Evolutionary conservation across 352 stramenopile species (phyloP), one percentile per base, ranked within the genome.

Genomic region (Pythium rhizo-oryzae): DNA sequence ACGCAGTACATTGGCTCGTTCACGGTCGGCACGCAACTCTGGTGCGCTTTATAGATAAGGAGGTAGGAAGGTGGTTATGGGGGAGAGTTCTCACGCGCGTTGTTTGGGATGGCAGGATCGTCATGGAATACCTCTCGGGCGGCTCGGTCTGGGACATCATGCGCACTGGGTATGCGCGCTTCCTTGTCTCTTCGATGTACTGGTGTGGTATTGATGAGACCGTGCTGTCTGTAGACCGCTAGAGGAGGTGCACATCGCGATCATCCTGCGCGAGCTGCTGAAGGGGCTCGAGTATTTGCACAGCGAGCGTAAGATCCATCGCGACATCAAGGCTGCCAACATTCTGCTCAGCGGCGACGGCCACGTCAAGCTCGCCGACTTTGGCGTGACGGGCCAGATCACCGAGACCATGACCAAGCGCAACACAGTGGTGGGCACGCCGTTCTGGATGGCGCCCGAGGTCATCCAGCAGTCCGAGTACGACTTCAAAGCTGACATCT

Each of bases 51-150:
- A 33, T 6, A 33, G 2, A 33, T 33, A 33, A 7, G 28, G 28
- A 6, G 28, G 6, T 7, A 33, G 28, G 8, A 54, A 6, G 0
- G 21, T 12, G 8, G 18, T 16, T 28, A 37, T 0, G 12, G 24
- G 24, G 4, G 50, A 15, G 11, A 25, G 51, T 16, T 6, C 25
- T 57, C 25, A 57, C 51, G 51, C 24, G 8, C 23, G 3, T 12
- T 33, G n/a, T 47, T 21, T 47, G 35, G 13, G 13, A 41, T 41
- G 13, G 41, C 41, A 92, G 89, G 79, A 98, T 99, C 70, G 86
- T 97, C 51, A 98, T 99, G 89, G 96, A 99, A 68, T 97, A 93
- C 73, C 89, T 98, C 41, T 85, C 95, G 15, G 93, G 92, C 4
- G 93, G 93, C 0, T 96, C 89, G 0, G 84, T 99, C 24, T 91